Conservation (phyloP, 2,329 filamentous ascomycete species). For the Pseudogymnoascus sp. region DNA sequence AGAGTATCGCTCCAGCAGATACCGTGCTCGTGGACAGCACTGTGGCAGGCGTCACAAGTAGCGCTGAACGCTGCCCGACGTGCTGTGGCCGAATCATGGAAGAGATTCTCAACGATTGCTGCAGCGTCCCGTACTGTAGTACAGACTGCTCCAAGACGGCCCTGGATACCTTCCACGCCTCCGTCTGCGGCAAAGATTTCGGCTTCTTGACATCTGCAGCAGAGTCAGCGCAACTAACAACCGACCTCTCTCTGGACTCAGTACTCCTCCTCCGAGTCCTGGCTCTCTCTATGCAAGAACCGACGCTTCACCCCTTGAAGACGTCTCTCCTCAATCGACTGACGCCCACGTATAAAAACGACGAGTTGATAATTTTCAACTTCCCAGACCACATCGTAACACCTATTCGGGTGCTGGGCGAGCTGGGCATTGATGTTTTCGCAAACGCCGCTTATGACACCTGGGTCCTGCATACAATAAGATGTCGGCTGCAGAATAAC, state of each 20-base stretch:
- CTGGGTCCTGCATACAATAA: conserved; percentile 28
- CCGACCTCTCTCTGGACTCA: conserved; percentile 23
- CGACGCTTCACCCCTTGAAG: conserved; percentile 22
- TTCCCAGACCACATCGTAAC: conserved; percentile 25
- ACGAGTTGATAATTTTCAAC: conserved; percentile 27
- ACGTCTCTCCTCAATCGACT: conserved; percentile 26
- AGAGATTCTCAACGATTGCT: conserved; percentile 19
- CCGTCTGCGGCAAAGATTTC: conserved; percentile 28
- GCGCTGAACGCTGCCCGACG: conserved; percentile 17
- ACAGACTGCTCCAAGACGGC: conserved; percentile 23
- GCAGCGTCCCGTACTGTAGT: conserved; percentile 25
- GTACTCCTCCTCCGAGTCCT: conserved; percentile 27
- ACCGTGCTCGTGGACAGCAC: conserved; percentile 20
- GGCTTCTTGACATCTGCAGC: conserved; percentile 22
- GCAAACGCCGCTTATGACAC: conserved; percentile 25
- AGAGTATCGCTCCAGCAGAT: conserved; percentile 18
- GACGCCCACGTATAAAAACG: conserved; percentile 24
- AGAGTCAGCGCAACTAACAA: conserved; percentile 16
- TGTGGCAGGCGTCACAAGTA: conserved; percentile 16
- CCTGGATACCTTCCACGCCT: conserved; percentile 23
- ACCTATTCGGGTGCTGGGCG: conserved; percentile 26
- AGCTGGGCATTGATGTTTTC: conserved; percentile 27
- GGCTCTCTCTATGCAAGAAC: conserved; percentile 23
- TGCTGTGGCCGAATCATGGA: conserved; percentile 23
- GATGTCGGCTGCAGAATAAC: conserved; percentile 30